Conservation (phyloP, 1,284 basidiomycete species). For the Puccinia horiana region DNA sequence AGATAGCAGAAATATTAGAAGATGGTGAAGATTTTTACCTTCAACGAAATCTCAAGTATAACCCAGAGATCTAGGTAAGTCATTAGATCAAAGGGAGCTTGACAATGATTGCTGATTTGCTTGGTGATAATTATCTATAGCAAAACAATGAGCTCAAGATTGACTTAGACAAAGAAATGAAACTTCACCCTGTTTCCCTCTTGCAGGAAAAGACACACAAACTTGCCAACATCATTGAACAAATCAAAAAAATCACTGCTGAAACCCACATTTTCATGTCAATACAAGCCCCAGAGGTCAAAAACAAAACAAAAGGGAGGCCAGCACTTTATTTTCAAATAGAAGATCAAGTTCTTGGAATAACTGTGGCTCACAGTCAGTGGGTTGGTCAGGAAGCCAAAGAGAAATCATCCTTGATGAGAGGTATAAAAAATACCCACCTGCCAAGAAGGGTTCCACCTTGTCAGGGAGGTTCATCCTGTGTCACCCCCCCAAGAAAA, state of each 20-base stretch:
- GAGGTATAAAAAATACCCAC: too few species aligned
- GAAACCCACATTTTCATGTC: background rate
- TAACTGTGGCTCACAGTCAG: too few species aligned
- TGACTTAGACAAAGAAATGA: background rate
- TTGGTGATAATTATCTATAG: background rate
- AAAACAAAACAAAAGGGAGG: slow-evolving; percentile 6
- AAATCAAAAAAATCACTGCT: background rate
- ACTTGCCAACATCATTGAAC: background rate
- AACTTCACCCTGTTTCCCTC: background rate
- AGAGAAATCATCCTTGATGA: too few species aligned
- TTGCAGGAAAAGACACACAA: background rate
- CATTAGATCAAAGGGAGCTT: background rate
- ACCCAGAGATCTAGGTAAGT: background rate
- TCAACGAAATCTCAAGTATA: background rate
- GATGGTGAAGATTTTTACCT: background rate
- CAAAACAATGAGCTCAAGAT: background rate
- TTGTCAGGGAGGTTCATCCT: too few species aligned
- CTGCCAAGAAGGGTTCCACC: too few species aligned
- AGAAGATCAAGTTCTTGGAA: too few species aligned
- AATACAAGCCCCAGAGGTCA: background rate
- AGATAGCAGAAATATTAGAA: background rate
- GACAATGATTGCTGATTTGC: too few species aligned
- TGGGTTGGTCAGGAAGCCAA: too few species aligned
- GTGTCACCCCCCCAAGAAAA: too few species aligned
- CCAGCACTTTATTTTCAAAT: too few species aligned